Base-by-base conservation (phyloP, 495 filamentous ascomycete genomes). In the Aspergillus avenaceus region DNA sequence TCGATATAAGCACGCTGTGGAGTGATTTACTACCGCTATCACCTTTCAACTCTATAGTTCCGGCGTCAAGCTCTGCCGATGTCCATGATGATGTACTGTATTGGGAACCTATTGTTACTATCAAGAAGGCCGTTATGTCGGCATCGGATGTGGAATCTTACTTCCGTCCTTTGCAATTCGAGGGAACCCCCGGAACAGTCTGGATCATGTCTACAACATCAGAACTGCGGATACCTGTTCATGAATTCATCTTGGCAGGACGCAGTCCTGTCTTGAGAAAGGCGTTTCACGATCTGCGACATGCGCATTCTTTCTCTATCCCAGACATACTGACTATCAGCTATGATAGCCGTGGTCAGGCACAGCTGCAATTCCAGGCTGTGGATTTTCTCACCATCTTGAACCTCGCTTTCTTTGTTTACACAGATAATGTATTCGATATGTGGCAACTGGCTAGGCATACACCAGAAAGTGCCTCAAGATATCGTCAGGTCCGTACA, bases 391-490 rank as follows among this genome's bases (percentile, higher is more conserved):
- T 93, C 41, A 82, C 87, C 2, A 53, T 96, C 18, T 70, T 95
- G 56, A 91, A 95, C 55, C 55, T 97, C 6, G 78, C 84, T 0
- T 76, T 89, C 27, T 97, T 88, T 60, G 60, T 88, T 7, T 97
- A 97, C 65, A 82, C 83, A 19, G 93, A 97, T 57, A 76, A 66
- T 21, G 71, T 92, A 22, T 72, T 96, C 29, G 90, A 93, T 50
- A 83, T 89, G 13, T 98, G 93, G 93, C 85, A 91, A 41, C 65
- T 77, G 47, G 83, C 82, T 11, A 81, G 80, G 37, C 77, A 79
- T 40, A 77, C 73, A 19, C 78, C 82, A 22, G 74, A 78, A 29
- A 76, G 84, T 65, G 82, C 83, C 8, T 78, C 66, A 49, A 73
- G 86, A 41, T 91, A 86, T 64, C 86, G 89, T 22, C 86, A 90